Conservation (phyloP, 1,139 yeast species). For the Blastobotrys ciferrii region DNA sequence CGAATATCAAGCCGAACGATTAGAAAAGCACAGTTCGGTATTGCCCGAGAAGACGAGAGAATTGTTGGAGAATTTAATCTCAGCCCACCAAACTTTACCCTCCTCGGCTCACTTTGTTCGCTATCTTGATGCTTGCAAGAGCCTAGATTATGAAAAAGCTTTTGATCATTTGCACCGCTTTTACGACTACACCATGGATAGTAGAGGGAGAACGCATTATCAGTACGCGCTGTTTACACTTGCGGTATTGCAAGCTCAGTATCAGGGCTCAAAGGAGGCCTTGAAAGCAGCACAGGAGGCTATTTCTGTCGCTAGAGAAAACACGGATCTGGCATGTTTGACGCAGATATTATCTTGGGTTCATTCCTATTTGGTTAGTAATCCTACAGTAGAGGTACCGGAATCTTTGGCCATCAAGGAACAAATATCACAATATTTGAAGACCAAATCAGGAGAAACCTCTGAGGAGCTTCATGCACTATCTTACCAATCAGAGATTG, state of each 20-base stretch:
- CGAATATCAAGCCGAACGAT: conserved; percentile 53
- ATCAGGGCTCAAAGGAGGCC: conserved; percentile 74
- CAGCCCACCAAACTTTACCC: conserved; percentile 51
- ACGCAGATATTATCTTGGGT: conserved; percentile 81
- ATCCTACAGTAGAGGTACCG: conserved; percentile 48
- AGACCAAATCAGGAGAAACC: conserved; percentile 56
- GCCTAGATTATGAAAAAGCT: conserved; percentile 70
- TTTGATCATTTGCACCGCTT: conserved; percentile 72
- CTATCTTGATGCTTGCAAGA: conserved; percentile 61
- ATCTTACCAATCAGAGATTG: conserved; percentile 59
- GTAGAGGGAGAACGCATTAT: conserved; percentile 60
- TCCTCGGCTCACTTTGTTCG: conserved; percentile 65
- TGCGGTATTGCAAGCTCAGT: conserved; percentile 75
- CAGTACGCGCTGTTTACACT: conserved; percentile 80
- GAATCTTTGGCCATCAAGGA: conserved; percentile 42
- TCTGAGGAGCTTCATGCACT: conserved; percentile 51
- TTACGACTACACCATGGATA: conserved; percentile 82
- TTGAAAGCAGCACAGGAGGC: conserved; percentile 83
- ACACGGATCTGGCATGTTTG: conserved; percentile 69
- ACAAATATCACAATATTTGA: conserved; percentile 63
- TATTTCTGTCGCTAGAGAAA: conserved; percentile 82
- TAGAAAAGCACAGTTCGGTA: conserved; percentile 44
- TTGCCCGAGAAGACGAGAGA: conserved; percentile 48
- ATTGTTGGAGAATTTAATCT: conserved; percentile 50
- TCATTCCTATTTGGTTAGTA: conserved; percentile 62